phyloP scores from a whole-genome alignment of 2,329 filamentous ascomycete species.

The Trichoderma pleuroti region DNA sequence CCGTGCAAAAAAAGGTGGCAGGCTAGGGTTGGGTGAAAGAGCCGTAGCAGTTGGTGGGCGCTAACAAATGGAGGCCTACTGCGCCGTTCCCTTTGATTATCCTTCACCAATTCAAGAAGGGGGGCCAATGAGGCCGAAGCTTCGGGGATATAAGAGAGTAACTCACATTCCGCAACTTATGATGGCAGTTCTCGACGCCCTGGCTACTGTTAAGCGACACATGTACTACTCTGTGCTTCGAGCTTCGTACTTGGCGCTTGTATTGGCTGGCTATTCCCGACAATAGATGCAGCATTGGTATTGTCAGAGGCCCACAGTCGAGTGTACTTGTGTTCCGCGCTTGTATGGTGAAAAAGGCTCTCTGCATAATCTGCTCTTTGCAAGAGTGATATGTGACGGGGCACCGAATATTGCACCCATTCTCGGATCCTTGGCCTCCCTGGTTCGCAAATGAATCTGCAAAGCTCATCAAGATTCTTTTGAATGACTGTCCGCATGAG shows the following conservation, averaged over 20 bases:
- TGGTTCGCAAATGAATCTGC: background rate
- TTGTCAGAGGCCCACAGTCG: background rate
- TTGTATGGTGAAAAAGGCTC: background rate
- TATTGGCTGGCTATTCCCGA: background rate
- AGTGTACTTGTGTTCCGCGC: background rate
- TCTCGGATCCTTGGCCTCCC: background rate
- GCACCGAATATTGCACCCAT: background rate
- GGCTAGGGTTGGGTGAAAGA: background rate
- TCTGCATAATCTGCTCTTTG: background rate
- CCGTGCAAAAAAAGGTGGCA: background rate
- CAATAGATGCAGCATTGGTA: background rate
- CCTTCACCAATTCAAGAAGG: background rate
- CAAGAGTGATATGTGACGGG: background rate
- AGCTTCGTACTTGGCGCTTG: background rate
- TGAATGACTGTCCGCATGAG: background rate
- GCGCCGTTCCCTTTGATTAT: background rate
- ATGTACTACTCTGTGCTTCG: background rate
- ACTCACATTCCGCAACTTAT: background rate
- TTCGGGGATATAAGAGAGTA: background rate
- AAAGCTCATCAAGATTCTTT: too few species aligned
- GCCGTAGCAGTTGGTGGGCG: background rate
- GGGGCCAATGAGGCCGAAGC: background rate
- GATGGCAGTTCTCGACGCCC: background rate
- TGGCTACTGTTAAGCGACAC: background rate
- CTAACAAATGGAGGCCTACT: slow-evolving; percentile 8